Percentiles rank a stretch among this genome's conserved stretches.
phyloP scores from a whole-genome alignment of 129 eudicot species.

The Lactuca saligna region DNA sequence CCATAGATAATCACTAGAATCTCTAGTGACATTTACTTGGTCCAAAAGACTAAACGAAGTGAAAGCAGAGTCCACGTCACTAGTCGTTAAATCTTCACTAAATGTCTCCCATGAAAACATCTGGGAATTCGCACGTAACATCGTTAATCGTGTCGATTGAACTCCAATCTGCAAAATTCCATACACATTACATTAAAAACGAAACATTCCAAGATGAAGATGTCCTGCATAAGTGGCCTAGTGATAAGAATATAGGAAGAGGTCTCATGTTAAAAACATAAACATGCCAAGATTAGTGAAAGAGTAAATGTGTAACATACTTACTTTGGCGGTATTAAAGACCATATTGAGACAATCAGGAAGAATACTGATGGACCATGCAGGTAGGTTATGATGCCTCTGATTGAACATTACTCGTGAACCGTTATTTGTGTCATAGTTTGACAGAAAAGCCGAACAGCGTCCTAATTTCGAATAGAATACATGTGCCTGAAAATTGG shows the following conservation, averaged over 20 bases:
- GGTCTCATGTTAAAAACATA: too few species aligned
- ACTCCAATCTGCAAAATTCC: slow-evolving; percentile 68
- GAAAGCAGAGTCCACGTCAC: slow-evolving; percentile 55
- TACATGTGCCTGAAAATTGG: slow-evolving; percentile 69
- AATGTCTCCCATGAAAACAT: slow-evolving; percentile 78
- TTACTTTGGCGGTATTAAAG: slow-evolving; percentile 94
- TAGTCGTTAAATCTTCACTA: slow-evolving; percentile 71
- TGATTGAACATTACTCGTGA: slow-evolving; percentile 70
- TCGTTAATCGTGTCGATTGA: slow-evolving; percentile 77
- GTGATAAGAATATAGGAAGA: too few species aligned
- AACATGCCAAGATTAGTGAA: too few species aligned
- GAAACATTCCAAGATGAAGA: not conserved
- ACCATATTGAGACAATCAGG: slow-evolving; percentile 75
- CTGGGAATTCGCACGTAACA: slow-evolving; percentile 55
- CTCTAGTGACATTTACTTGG: slow-evolving; percentile 91
- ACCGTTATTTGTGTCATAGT: slow-evolving; percentile 54
- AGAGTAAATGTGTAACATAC: slow-evolving; percentile 34
- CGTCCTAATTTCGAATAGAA: slow-evolving; percentile 66
- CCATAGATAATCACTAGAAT: slow-evolving; percentile 90
- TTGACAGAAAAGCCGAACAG: slow-evolving; percentile 93
- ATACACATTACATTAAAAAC: not conserved
- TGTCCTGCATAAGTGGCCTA: too few species aligned
- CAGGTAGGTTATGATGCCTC: slow-evolving; percentile 72
- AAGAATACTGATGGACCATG: slow-evolving; percentile 96
- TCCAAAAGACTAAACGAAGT: slow-evolving; percentile 71